phyloP scores from a whole-genome alignment of 2,329 filamentous ascomycete genomes.

The Penicillium sp. region DNA sequence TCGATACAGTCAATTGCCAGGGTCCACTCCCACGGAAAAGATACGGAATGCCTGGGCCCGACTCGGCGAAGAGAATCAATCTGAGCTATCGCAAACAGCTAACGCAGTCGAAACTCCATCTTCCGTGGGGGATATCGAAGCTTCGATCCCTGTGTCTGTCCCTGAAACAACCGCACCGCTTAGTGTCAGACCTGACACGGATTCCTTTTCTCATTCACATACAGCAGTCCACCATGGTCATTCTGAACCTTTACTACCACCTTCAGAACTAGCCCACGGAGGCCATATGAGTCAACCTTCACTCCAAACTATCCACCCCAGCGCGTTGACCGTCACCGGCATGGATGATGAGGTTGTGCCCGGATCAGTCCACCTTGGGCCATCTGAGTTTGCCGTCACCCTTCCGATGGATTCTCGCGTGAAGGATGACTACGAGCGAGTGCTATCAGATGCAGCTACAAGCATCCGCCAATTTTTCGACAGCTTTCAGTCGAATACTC shows the following conservation, averaged over 20 bases:
- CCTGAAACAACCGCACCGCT: conserved; percentile 33
- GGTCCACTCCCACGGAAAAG: conserved; percentile 30
- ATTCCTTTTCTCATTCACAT: conserved; percentile 21
- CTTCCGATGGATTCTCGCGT: conserved; percentile 44
- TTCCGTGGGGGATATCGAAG: conserved; percentile 41
- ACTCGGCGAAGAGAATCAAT: conserved; percentile 21
- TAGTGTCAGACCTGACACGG: conserved; percentile 35
- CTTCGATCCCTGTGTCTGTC: conserved; percentile 24
- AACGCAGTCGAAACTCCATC: conserved; percentile 39
- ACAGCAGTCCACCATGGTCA: conserved; percentile 20
- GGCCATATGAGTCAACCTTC: conserved; percentile 11
- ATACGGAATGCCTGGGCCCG: conserved; percentile 29
- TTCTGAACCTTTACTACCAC: conserved; percentile 26
- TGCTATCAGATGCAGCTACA: conserved; percentile 28
- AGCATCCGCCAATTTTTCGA: conserved; percentile 30
- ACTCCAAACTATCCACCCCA: conserved; percentile 38
- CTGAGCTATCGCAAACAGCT: conserved; percentile 15
- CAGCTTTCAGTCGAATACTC: conserved; percentile 12
- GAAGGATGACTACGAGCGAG: conserved; percentile 41
- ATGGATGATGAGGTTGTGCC: conserved; percentile 26
- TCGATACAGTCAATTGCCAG: conserved; percentile 27
- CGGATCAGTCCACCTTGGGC: conserved; percentile 35
- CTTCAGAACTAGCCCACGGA: conserved; percentile 24
- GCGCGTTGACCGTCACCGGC: conserved; percentile 30
- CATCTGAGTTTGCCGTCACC: conserved; percentile 40